Percentiles rank a stretch among this genome's conserved stretches.
Conservation (phyloP, 192 early-diverging fungal genomes). For the Podila clonocystis region DNA sequence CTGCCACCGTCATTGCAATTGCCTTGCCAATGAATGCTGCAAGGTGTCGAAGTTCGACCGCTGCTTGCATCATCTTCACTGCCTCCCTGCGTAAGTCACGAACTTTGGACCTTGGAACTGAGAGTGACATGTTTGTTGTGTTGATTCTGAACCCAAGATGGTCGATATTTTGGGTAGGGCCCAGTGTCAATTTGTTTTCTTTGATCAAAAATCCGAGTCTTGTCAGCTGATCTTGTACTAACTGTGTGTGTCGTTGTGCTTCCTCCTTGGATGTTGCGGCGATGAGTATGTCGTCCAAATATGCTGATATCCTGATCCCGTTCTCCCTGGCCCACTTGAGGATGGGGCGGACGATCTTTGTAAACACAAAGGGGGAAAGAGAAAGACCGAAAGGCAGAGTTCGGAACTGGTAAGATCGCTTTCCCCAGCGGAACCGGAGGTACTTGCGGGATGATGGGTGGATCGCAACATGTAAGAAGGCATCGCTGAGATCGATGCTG, state of each 20-base stretch:
- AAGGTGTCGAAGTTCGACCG: constrained; percentile 12
- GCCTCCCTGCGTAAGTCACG: constrained; percentile 33
- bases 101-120: constrained; percentile 31
- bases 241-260: background rate
- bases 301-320: constrained; percentile 39
- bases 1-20: constrained; percentile 28
- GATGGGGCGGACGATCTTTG: constrained; percentile 1
- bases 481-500: constrained; percentile 31
- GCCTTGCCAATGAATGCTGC: constrained; percentile 34
- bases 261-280: background rate
- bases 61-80: constrained; percentile 1
- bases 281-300: constrained; percentile 46
- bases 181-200: constrained; percentile 13
- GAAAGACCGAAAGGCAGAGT: constrained; percentile 40
- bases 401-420: constrained; percentile 20
- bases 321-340: background rate
- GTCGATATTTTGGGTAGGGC: constrained; percentile 12
- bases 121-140: constrained; percentile 23
- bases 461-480: constrained; percentile 38
- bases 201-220: constrained; percentile 27
- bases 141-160: constrained; percentile 34
- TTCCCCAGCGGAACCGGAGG: constrained; percentile 31
- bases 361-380: constrained; percentile 13
- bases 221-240: constrained; percentile 9
- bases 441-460: constrained; percentile 11